phyloP scores from a whole-genome alignment of 257 asterid species.

The Solanum sejunctum region DNA sequence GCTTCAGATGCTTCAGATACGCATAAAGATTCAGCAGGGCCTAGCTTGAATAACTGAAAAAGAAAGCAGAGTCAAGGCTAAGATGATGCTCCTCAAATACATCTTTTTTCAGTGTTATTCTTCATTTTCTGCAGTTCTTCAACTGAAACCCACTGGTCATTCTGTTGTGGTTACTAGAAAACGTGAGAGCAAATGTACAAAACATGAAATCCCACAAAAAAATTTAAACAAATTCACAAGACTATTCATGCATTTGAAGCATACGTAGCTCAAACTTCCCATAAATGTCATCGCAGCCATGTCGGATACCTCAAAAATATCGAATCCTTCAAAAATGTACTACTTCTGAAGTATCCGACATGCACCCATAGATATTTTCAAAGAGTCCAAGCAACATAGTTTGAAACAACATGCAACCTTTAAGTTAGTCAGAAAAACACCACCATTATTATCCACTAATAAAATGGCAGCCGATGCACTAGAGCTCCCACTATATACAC shows the following conservation, averaged over 20 bases:
- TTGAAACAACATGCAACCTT: not conserved
- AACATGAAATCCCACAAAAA: not conserved
- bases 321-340: not conserved
- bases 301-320: not conserved
- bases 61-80: not conserved
- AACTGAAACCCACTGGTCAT: not conserved
- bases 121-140: not conserved
- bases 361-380: not conserved
- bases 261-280: not conserved
- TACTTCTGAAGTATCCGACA: not conserved
- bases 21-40: constrained; percentile 61
- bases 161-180: not conserved
- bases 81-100: not conserved
- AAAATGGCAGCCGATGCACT: not conserved
- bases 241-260: not conserved
- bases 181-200: not conserved
- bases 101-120: not conserved
- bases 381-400: not conserved
- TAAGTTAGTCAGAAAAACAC: not conserved
- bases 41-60: constrained; percentile 73
- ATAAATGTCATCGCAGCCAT: not conserved
- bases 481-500: not conserved
- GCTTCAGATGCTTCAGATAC: constrained; percentile 52
- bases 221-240: not conserved
- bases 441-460: not conserved